phyloP scores from a whole-genome alignment of 2,329 filamentous ascomycete species.

The Monosporascus sp. region DNA sequence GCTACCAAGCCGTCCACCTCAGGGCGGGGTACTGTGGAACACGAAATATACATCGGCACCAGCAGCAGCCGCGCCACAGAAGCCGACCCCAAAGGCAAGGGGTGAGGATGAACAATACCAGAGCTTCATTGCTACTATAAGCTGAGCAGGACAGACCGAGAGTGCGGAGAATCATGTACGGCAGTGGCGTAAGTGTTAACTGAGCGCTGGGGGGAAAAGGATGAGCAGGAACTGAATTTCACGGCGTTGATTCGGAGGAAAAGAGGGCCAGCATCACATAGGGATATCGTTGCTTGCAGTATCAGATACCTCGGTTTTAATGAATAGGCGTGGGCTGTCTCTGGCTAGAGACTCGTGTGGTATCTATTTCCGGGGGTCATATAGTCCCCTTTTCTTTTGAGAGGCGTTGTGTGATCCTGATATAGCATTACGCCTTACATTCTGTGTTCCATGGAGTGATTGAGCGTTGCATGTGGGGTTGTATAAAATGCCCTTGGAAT shows the following conservation, averaged over 20 bases:
- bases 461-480: no score
- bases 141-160: slow-evolving; percentile 16
- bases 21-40: slow-evolving; percentile 30
- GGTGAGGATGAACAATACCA: slow-evolving; percentile 43
- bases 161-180: slow-evolving; percentile 2
- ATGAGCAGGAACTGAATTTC: not conserved
- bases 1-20: slow-evolving; percentile 11
- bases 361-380: not conserved
- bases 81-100: slow-evolving; percentile 21
- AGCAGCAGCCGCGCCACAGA: slow-evolving; percentile 12
- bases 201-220: not conserved
- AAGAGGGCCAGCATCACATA: not conserved
- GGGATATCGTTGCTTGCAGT: not conserved
- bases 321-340: not conserved
- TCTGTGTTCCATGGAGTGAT: no score
- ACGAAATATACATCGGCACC: slow-evolving; percentile 17
- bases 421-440: not conserved
- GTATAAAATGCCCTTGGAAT: no score
- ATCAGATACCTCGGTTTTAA: not conserved
- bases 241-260: not conserved
- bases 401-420: not conserved
- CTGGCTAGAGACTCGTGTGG: not conserved
- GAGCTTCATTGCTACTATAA: slow-evolving; percentile 37
- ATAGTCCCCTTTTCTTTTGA: no score
- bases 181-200: slow-evolving; percentile 3